Percentiles rank a stretch among this genome's conserved stretches.
These are phyloP conservation scores for Diddensiella caesifluorescens DNA, from an alignment of 805 yeast genomes.

Conservation along the genomic window DNA sequence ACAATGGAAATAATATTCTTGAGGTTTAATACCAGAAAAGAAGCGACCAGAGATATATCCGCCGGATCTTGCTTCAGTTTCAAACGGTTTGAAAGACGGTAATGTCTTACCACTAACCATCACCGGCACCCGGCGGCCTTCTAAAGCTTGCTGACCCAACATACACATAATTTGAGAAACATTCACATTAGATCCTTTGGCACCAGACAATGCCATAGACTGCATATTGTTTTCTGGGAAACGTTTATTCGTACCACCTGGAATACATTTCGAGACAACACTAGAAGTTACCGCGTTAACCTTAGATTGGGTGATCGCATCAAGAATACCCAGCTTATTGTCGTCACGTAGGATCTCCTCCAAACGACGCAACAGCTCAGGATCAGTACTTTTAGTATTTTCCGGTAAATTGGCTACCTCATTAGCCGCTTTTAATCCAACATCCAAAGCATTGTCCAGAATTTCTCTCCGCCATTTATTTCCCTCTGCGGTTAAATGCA, in stretches of 20 bases:
- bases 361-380: constrained; percentile 78
- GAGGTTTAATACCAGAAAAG: constrained; percentile 96
- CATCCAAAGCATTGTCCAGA: constrained; percentile 66
- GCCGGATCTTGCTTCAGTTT: constrained; percentile 97
- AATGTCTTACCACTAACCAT: constrained; percentile 98
- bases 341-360: constrained; percentile 95
- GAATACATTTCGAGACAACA: constrained; percentile 91
- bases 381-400: constrained; percentile 45
- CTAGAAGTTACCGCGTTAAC: constrained; percentile 90
- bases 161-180: constrained; percentile 99
- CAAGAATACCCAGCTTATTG: constrained; percentile 83
- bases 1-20: constrained; percentile 98
- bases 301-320: constrained; percentile 91
- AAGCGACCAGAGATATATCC: constrained; percentile 96
- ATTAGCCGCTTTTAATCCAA: constrained; percentile 87
- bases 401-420: constrained; percentile 83
- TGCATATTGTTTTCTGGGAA: constrained; percentile 98
- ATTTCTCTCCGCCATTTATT: constrained; percentile 83
- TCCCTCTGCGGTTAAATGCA: constrained; percentile 87
- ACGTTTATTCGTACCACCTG: constrained; percentile 90
- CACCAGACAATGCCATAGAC: constrained; percentile 98
- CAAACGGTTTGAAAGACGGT: constrained; percentile 94
- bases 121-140: constrained; percentile 98
- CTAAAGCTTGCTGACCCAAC: constrained; percentile 97
- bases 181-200: constrained; percentile 97